Percentiles rank a stretch among this genome's conserved stretches.
Conservation (phyloP, 176 grass and related monocot genomes). For the Areca catechu region DNA sequence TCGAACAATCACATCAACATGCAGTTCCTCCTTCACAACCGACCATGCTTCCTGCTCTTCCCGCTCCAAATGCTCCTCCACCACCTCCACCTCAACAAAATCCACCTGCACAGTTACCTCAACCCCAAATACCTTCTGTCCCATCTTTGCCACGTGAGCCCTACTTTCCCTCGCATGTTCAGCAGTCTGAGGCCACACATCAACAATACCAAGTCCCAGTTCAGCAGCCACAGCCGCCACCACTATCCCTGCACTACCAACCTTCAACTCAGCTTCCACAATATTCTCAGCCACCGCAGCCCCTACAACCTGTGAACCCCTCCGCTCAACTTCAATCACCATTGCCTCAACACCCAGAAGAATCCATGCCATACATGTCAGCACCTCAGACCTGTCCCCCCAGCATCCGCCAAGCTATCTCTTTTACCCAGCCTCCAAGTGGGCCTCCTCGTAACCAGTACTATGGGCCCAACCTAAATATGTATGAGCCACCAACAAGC, state of each 20-base stretch:
- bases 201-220: constrained; percentile 44
- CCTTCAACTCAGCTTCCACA: constrained; percentile 32
- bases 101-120: constrained; percentile 29
- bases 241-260: constrained; percentile 28
- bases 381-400: constrained; percentile 46
- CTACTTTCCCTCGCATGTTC: constrained; percentile 31
- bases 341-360: constrained; percentile 45
- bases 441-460: constrained; percentile 40
- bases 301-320: constrained; percentile 29
- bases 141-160: constrained; percentile 9
- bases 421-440: constrained; percentile 42
- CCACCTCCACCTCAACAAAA: constrained; percentile 34
- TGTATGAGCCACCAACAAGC: constrained; percentile 39
- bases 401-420: constrained; percentile 26
- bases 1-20: constrained; percentile 36
- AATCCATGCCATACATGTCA: constrained; percentile 36
- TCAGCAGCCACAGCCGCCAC: constrained; percentile 21
- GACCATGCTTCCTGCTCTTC: constrained; percentile 27
- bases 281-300: constrained; percentile 37
- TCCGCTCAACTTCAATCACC: constrained; percentile 28
- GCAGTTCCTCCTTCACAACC: constrained; percentile 24
- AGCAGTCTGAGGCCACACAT: constrained; percentile 35
- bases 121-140: constrained; percentile 36
- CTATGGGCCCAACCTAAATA: constrained; percentile 42
- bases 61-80: constrained; percentile 48